Base-by-base conservation (phyloP, 139 green algal species). In the Closterium sp. region DNA sequence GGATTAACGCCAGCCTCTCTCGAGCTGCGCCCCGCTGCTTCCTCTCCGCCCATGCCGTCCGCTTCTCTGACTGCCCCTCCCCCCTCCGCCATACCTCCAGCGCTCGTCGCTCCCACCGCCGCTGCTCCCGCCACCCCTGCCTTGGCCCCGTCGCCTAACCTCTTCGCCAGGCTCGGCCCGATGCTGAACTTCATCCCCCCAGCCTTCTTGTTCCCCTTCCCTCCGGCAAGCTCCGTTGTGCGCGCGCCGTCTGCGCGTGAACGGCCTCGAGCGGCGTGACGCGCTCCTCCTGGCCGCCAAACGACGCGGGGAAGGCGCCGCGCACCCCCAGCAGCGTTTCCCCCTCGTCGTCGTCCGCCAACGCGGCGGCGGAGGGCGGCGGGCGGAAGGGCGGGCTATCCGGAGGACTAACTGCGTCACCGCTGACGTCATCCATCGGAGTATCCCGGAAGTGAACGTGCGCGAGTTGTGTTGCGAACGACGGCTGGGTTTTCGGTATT, bases 321-420 rank as follows among this genome's bases (percentile, higher is more conserved):
- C 92, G 31, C 27, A 94, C 9, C 29, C 92, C 92, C 27, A 87
- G 27, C 19, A 70, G 93, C 10, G 31, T 94, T n/a, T 13, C 90
- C 89, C 88, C 93, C 92, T 94, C 92, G 24, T 94, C 38, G 6
- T 94, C 92, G n/a, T 70, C 91, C 86, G 86, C 31, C 70, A 91
- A 13, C 2, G 34, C 29, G 31, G 31, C 86, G 11, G 24, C 73
- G 30, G 21, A 30, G 17, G 13, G 32, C 6, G 30, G 27, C 31
- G 28, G 31, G 30, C 21, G 86, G n/a, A 89, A 89, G 21, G 22
- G 29, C 38, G 38, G 38, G 38, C 38, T 50, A 9, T 50, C 38
- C 5, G 38, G 38, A 89, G 86, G 21, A 29, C 31, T 90, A 21
- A 85, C 88, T 31, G 28, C 88, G 22, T 90, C 88, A 90, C 70